Evolutionary conservation across 1,139 yeast species (phyloP).

Genomic region (Scheffersomyces stambukii): DNA sequence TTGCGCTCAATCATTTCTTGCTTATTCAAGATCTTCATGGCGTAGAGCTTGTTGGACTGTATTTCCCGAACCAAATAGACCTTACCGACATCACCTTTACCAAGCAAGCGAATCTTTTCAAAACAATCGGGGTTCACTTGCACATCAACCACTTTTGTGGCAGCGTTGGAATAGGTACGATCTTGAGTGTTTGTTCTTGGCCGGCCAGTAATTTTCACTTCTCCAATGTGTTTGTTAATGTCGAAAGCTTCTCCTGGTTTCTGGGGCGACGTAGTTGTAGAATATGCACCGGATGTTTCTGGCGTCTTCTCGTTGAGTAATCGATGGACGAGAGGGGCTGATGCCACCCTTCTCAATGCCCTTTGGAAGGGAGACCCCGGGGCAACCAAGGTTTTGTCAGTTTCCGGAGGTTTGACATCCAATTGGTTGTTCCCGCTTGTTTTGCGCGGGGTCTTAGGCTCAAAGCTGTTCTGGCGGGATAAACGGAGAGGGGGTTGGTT

Average conservation of each 20-base stretch:
- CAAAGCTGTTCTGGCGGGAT: too few species aligned
- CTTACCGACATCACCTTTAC: constrained; percentile 97
- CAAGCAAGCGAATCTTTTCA: constrained; percentile 81
- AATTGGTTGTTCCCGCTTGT: constrained; percentile 1
- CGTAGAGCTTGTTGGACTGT: constrained; percentile 68
- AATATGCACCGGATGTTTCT: constrained; percentile 3
- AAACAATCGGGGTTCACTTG: constrained; percentile 85
- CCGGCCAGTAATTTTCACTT: constrained; percentile 40
- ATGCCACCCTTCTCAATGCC: constrained; percentile 69
- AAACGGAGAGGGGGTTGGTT: too few species aligned
- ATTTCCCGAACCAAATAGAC: constrained; percentile 89
- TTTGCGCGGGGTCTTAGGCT: constrained; percentile 3
- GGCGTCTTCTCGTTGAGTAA: constrained; percentile 24
- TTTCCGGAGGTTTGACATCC: constrained; percentile 6
- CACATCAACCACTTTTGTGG: constrained; percentile 70
- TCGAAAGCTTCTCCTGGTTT: constrained; percentile 28
- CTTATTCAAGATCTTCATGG: constrained; percentile 88
- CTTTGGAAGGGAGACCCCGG: constrained; percentile 41
- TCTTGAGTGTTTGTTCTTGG: constrained; percentile 53
- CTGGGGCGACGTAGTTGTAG: constrained; percentile 5
- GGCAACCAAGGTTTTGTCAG: constrained; percentile 8
- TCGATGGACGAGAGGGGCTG: constrained; percentile 64
- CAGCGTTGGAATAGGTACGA: constrained; percentile 65
- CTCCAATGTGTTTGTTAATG: constrained; percentile 52
- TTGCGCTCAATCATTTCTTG: constrained; percentile 93